Evolutionary conservation across 78 protist species (phyloP).

Genomic region (Creolimax fragrantissima): DNA sequence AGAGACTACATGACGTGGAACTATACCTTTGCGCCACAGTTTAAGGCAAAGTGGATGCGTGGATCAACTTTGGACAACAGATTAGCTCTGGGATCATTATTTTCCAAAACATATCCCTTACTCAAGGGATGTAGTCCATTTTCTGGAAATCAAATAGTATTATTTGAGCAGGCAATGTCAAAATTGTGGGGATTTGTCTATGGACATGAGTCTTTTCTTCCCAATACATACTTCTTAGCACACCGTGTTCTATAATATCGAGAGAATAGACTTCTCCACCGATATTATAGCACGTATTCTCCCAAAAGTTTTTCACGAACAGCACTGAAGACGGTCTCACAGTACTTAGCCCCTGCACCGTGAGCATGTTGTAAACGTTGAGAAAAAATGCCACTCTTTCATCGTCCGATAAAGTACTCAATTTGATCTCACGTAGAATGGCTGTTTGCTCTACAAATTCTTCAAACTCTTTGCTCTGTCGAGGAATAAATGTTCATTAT

Average conservation of each 20-base stretch:
- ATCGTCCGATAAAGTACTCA: not conserved
- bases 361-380: not conserved
- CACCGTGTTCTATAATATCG: not conserved
- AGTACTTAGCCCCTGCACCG: not conserved
- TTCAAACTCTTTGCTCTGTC: not conserved
- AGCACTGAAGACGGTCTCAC: not conserved
- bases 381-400: not conserved
- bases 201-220: not conserved
- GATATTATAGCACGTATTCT: not conserved
- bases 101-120: not conserved
- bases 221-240: not conserved
- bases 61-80: not conserved
- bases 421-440: not conserved
- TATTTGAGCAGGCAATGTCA: not conserved
- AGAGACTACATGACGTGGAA: too few species aligned
- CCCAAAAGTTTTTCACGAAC: not conserved
- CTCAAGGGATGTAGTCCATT: not conserved
- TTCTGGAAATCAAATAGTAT: not conserved
- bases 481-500: too few species aligned
- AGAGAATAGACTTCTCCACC: not conserved
- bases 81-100: not conserved
- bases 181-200: not conserved
- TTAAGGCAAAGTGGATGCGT: not conserved
- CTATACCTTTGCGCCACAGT: not conserved
- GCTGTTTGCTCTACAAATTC: not conserved